Evolutionary conservation across 305 asterid species (phyloP), one percentile per base, ranked within the genome.

Genomic region (Fraxinus platypoda): DNA sequence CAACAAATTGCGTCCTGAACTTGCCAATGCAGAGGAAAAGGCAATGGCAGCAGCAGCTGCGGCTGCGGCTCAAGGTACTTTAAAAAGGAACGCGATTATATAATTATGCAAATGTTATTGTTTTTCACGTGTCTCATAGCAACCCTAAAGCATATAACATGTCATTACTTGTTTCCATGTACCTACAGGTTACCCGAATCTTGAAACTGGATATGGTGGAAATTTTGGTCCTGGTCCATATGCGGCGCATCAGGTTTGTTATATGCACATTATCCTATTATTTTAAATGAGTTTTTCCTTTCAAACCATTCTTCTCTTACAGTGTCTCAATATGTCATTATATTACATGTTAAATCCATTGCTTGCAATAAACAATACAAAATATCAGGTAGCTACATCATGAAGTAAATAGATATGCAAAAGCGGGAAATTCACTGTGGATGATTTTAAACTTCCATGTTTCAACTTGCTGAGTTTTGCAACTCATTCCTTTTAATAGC

Each of bases 21-120:
- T 93, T 85, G 93, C 89, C 75, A 78, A 88, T 84, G 94, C 95
- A 38, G 94, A 92, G 88, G 85, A 86, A 85, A 88, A 90, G 82
- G 95, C 90, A 25, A 85, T 80, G 89, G 90, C 86, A 1, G 87
- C 93, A 15, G 89, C 89, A 1, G 85, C 87, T 28, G 78, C 88
- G 68, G 80, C 88, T 71, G 82, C 86, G 70, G 84, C 88, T 87
- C 85, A 86, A 80, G 90, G 98, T 92, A 85, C 83, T 38, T 81
- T 76, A 33, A 43, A 49, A n/a, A 38, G 54, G 82, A 71, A 28
- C 74, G 4, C 54, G 35, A 74, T 35, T 23, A 33, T 19, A 33
- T 30, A 54, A 77, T 82, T 59, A 23, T 49, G 30, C 75, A 62
- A 37, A 74, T 57, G 62, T 34, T 76, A 31, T 62, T 79, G 30